phyloP scores from a whole-genome alignment of 1,284 basidiomycete genomes.

The Pisolithus thermaeus region DNA sequence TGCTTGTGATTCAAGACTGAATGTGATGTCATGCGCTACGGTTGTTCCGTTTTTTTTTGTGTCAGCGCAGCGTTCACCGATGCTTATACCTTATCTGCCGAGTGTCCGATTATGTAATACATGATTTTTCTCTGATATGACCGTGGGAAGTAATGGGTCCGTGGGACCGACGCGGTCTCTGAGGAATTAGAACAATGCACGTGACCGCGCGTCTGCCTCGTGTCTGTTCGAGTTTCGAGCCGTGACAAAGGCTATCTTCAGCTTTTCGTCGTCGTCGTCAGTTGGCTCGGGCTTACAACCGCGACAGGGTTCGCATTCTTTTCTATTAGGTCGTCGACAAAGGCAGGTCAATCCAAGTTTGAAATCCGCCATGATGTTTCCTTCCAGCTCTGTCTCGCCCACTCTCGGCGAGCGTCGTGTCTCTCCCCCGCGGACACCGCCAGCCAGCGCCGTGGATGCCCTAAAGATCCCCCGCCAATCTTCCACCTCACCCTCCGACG shows the following conservation, averaged over 20 bases:
- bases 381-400: conserved; percentile 27
- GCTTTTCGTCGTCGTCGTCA: conserved; percentile 10
- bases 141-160: conserved; percentile 1
- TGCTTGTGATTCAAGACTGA: not conserved
- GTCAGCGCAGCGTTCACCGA: too few species aligned
- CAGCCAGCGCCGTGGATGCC: conserved; percentile 20
- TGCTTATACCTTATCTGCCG: too few species aligned
- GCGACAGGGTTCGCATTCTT: not conserved
- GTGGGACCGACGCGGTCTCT: conserved; percentile 6
- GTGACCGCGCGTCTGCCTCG: conserved; percentile 31
- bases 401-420: conserved; percentile 26
- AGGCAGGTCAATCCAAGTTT: conserved; percentile 11
- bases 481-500: conserved; percentile 46
- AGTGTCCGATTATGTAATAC: too few species aligned
- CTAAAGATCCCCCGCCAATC: conserved; percentile 29
- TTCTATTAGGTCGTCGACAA: conserved; percentile 4
- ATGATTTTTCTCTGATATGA: too few species aligned
- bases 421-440: conserved; percentile 28
- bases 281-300: not conserved
- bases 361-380: conserved; percentile 14
- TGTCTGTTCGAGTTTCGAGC: conserved; percentile 26
- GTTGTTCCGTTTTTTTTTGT: not conserved
- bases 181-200: conserved; percentile 21
- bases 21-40: not conserved
- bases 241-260: conserved; percentile 19